phyloP scores from a whole-genome alignment of 2,329 filamentous ascomycete genomes.

The Aspergillus quadricinctus region DNA sequence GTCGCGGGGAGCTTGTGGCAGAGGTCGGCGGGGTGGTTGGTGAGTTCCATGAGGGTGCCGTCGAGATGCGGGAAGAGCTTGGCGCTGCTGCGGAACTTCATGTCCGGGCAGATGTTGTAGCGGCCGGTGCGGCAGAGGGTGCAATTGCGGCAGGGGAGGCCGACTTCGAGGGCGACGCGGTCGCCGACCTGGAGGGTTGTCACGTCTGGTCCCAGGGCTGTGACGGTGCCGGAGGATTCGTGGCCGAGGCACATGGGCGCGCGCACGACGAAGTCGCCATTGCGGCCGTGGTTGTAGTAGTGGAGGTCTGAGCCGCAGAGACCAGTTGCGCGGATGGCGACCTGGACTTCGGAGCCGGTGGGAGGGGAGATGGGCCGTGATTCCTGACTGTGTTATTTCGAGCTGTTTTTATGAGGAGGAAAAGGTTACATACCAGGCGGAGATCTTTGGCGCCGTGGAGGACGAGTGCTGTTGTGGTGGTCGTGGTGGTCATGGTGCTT shows the following conservation, averaged over 20 bases:
- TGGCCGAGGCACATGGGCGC: constrained; percentile 78
- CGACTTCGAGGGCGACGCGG: constrained; percentile 88
- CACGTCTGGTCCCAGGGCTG: constrained; percentile 63
- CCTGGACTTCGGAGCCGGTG: constrained; percentile 54
- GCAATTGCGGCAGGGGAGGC: constrained; percentile 70
- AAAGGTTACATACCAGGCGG: constrained; percentile 46
- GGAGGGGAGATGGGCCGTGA: constrained; percentile 46
- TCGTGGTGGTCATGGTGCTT: constrained; percentile 21
- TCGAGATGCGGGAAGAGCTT: constrained; percentile 60
- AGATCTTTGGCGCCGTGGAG: constrained; percentile 60
- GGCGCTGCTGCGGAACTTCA: constrained; percentile 57
- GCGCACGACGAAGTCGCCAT: constrained; percentile 78
- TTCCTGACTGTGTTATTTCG: constrained; percentile 45
- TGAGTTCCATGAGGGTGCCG: constrained; percentile 59
- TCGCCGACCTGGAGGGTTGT: constrained; percentile 65
- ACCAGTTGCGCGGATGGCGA: constrained; percentile 61
- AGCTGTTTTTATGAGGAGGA: background rate
- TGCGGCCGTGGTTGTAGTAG: constrained; percentile 84
- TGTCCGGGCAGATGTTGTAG: constrained; percentile 59
- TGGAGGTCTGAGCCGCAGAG: constrained; percentile 71
- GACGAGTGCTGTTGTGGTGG: constrained; percentile 42
- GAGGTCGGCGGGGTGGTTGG: constrained; percentile 59
- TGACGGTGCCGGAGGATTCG: constrained; percentile 74
- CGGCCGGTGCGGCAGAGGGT: constrained; percentile 52
- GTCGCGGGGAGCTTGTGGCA: constrained; percentile 54